These are phyloP conservation scores for Globisporangium sylvaticum DNA, from an alignment of 352 stramenopile genomes.

Conservation along the genomic window DNA sequence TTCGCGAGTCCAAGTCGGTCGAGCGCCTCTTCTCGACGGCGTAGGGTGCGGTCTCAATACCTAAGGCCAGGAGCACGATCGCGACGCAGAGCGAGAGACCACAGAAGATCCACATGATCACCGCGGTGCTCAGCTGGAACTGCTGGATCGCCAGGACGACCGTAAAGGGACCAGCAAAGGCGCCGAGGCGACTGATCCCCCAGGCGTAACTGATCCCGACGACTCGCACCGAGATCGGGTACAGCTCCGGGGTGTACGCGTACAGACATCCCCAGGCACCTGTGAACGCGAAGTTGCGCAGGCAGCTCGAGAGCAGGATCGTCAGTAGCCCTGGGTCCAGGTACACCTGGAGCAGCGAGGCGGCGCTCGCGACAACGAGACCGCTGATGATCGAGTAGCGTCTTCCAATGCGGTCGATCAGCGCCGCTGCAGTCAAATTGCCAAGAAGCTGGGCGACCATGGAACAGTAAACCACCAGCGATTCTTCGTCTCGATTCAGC, in stretches of 20 bases:
- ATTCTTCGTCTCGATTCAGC: not conserved
- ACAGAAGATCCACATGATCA: constrained; percentile 10
- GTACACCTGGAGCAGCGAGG: constrained; percentile 1
- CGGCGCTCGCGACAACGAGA: not conserved
- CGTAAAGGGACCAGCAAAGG: not conserved
- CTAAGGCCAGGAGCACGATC: not conserved
- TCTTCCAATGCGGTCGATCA: constrained; percentile 3
- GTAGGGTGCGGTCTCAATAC: not conserved
- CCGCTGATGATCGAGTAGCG: not conserved
- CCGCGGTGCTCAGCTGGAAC: not conserved
- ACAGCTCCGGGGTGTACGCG: constrained; percentile 26
- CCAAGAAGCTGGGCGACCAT: not conserved
- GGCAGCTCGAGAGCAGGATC: constrained; percentile 1
- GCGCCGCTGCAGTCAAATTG: not conserved
- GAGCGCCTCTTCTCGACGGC: too few species aligned
- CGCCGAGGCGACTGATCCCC: not conserved
- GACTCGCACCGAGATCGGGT: constrained; percentile 19
- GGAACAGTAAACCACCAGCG: not conserved
- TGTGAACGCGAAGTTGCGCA: constrained; percentile 9
- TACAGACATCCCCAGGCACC: constrained; percentile 22
- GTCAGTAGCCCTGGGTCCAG: not conserved
- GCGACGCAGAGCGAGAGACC: not conserved
- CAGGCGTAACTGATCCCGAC: constrained; percentile 14
- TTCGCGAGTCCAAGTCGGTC: too few species aligned
- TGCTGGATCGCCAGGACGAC: not conserved